phyloP scores from a whole-genome alignment of 371 early-diverging fungal genomes.

The Phascolomyces articulosus region DNA sequence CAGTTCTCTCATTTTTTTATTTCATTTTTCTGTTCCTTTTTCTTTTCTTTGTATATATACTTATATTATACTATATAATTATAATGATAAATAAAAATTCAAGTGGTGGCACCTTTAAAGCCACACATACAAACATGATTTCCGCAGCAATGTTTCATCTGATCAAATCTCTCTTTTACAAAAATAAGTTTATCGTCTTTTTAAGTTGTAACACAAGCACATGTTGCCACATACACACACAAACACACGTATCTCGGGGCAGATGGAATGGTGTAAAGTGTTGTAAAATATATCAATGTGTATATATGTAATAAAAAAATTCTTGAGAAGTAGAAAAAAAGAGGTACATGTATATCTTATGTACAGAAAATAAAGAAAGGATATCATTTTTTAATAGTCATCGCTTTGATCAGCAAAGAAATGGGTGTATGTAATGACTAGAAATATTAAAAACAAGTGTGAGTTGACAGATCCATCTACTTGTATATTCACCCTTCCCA shows the following conservation, averaged over 20 bases:
- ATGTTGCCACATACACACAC: too few species aligned
- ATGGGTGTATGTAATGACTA: slow-evolving; percentile 56
- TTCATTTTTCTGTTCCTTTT: background rate
- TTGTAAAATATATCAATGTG: too few species aligned
- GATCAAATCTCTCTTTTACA: background rate
- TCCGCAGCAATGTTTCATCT: background rate
- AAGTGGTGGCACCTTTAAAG: too few species aligned
- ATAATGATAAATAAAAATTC: background rate
- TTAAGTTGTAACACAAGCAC: too few species aligned
- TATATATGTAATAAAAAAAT: slow-evolving; percentile 3
- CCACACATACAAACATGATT: too few species aligned
- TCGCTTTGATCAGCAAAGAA: slow-evolving; percentile 46
- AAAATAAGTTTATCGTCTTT: too few species aligned
- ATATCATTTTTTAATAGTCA: slow-evolving; percentile 32
- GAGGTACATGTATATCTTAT: background rate
- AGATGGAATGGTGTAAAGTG: too few species aligned
- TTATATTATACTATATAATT: background rate
- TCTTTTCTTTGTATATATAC: background rate
- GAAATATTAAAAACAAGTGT: background rate
- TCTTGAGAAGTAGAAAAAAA: background rate
- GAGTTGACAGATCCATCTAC: too few species aligned
- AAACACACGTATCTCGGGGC: too few species aligned
- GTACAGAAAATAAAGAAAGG: background rate
- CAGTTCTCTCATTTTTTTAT: background rate
- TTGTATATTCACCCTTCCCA: too few species aligned